Conservation (phyloP, 305 asterid species). For the Fraxinus ornus region DNA sequence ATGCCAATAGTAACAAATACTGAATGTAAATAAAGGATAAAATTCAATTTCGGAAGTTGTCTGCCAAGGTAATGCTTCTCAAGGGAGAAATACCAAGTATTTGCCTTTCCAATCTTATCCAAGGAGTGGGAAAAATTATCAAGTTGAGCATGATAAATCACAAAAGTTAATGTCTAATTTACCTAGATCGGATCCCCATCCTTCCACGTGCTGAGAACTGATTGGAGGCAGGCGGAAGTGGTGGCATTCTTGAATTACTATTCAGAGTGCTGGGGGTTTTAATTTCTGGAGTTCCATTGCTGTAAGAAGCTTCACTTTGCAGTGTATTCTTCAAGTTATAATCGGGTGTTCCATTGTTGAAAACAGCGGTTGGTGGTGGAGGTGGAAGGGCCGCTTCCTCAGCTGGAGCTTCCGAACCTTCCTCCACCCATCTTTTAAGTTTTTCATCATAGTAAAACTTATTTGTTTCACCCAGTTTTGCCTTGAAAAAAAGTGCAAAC, state of each 20-base stretch:
- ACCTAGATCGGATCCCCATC: constrained; percentile 81
- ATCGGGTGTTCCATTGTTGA: constrained; percentile 73
- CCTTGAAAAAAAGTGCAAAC: constrained; percentile 40
- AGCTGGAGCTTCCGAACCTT: constrained; percentile 73
- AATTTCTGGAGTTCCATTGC: constrained; percentile 58
- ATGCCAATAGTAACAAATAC: not conserved
- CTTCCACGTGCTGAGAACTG: constrained; percentile 87
- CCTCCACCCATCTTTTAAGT: constrained; percentile 97
- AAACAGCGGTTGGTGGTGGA: constrained; percentile 63
- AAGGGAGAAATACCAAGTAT: not conserved
- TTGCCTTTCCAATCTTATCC: not conserved
- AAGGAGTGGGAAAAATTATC: constrained; percentile 5
- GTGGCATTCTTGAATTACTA: constrained; percentile 76
- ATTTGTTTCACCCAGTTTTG: constrained; percentile 84
- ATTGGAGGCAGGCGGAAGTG: constrained; percentile 88
- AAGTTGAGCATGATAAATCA: not conserved
- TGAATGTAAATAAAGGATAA: not conserved
- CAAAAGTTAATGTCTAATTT: constrained; percentile 20
- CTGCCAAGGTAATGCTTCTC: not conserved
- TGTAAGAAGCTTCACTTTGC: constrained; percentile 52
- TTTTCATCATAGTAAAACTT: constrained; percentile 83
- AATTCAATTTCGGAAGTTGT: not conserved
- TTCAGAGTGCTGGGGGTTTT: constrained; percentile 52
- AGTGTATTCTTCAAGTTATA: constrained; percentile 64
- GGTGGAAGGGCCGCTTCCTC: constrained; percentile 75